phyloP scores from a whole-genome alignment of 768 basidiomycete genomes.

The Artomyces pyxidatus region DNA sequence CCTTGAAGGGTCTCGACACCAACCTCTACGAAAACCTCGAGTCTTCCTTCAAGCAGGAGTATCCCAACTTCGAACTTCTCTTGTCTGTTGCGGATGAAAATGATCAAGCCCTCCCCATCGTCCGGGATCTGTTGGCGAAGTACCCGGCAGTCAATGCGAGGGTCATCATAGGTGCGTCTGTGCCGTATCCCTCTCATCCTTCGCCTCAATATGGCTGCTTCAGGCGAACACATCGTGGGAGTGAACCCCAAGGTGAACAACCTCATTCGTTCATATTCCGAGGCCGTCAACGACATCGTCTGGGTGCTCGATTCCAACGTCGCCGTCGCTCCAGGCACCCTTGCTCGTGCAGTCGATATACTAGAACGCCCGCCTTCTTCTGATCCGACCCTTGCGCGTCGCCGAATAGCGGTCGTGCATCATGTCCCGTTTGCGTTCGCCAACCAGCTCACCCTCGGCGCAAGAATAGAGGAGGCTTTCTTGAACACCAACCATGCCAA shows the following conservation, averaged over 20 bases:
- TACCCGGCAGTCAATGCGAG: slow-evolving; percentile 70
- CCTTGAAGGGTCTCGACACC: slow-evolving; percentile 89
- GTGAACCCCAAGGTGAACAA: slow-evolving; percentile 99
- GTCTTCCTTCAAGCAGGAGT: slow-evolving; percentile 87
- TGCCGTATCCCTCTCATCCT: background rate
- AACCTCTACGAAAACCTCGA: slow-evolving; percentile 96
- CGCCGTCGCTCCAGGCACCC: slow-evolving; percentile 63
- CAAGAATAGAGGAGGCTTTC: slow-evolving; percentile 86
- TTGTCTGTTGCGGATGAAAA: slow-evolving; percentile 83
- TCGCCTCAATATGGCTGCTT: background rate
- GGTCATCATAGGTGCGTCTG: slow-evolving; percentile 63
- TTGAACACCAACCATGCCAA: slow-evolving; percentile 97
- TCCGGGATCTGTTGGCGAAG: slow-evolving; percentile 64
- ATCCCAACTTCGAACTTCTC: slow-evolving; percentile 85
- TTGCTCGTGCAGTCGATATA: slow-evolving; percentile 80
- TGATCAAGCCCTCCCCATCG: slow-evolving; percentile 85
- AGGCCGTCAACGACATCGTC: slow-evolving; percentile 80
- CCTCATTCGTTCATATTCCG: slow-evolving; percentile 73
- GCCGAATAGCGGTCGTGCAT: slow-evolving; percentile 78
- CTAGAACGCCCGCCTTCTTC: slow-evolving; percentile 40
- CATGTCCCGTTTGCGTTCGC: slow-evolving; percentile 88
- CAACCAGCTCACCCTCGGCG: slow-evolving; percentile 63
- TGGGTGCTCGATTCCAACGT: slow-evolving; percentile 99
- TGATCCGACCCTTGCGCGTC: slow-evolving; percentile 23
- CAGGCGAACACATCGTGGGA: slow-evolving; percentile 79